These are phyloP conservation scores for Talaromyces sp. DNA, from an alignment of 2,329 filamentous ascomycete species.

Conservation along the genomic window DNA sequence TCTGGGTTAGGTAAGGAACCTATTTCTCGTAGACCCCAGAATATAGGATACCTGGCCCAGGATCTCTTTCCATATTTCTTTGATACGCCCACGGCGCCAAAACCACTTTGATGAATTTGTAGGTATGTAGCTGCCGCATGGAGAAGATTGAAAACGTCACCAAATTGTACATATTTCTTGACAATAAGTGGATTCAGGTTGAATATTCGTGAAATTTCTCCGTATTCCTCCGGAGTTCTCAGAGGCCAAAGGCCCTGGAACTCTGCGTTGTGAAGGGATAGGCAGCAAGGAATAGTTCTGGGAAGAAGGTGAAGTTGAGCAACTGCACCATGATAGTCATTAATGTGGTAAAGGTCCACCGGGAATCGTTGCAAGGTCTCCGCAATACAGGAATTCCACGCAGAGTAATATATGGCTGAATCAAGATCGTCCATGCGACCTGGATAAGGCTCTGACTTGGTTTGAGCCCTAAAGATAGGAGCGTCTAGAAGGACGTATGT, in stretches of 20 bases:
- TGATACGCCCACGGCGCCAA: slow-evolving; percentile 60
- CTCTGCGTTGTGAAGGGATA: slow-evolving; percentile 62
- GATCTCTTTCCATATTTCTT: slow-evolving; percentile 62
- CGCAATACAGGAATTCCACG: slow-evolving; percentile 64
- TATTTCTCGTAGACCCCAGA: slow-evolving; percentile 59
- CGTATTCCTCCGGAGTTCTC: slow-evolving; percentile 53
- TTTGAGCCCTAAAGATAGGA: slow-evolving; percentile 59
- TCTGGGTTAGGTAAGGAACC: slow-evolving; percentile 61
- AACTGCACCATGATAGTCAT: slow-evolving; percentile 58
- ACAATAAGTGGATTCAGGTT: slow-evolving; percentile 54
- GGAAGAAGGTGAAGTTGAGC: slow-evolving; percentile 62
- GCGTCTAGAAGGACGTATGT: slow-evolving; percentile 62
- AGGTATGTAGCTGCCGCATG: slow-evolving; percentile 61
- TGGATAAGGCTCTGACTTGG: slow-evolving; percentile 58
- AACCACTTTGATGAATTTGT: slow-evolving; percentile 59
- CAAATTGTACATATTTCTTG: slow-evolving; percentile 58
- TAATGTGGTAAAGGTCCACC: slow-evolving; percentile 59
- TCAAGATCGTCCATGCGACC: slow-evolving; percentile 63
- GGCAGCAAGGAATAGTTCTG: slow-evolving; percentile 53
- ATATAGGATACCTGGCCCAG: slow-evolving; percentile 60
- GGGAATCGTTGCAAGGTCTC: slow-evolving; percentile 57
- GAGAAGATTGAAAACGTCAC: slow-evolving; percentile 61
- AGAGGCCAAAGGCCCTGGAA: slow-evolving; percentile 64
- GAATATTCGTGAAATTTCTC: slow-evolving; percentile 59
- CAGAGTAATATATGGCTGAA: slow-evolving; percentile 60